These are phyloP conservation scores for Actinidia polygama DNA, from an alignment of 179 eudicot genomes.

Conservation along the genomic window DNA sequence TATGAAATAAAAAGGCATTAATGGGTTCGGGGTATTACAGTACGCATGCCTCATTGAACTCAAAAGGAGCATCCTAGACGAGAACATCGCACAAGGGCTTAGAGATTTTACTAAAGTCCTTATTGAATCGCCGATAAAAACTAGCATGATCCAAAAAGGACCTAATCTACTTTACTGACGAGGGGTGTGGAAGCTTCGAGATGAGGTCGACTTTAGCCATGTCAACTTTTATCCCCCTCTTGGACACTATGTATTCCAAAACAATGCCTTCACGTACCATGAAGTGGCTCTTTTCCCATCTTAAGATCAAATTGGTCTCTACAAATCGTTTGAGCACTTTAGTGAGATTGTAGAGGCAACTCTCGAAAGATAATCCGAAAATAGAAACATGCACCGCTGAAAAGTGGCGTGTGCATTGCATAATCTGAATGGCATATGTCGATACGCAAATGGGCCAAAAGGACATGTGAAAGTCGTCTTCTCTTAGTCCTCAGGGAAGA, in stretches of 20 bases:
- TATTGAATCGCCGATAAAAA: not conserved
- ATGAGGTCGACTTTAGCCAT: conserved; percentile 4
- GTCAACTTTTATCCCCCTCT: conserved; percentile 1
- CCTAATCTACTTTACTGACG: not conserved
- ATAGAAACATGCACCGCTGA: not conserved
- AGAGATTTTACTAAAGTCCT: not conserved
- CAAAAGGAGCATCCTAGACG: not conserved
- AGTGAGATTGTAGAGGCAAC: not conserved
- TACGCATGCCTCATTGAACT: not conserved
- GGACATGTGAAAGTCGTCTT: not conserved
- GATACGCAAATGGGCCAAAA: not conserved
- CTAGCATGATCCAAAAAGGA: not conserved
- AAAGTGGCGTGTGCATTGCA: not conserved
- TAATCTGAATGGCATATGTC: not conserved
- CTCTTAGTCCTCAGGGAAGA: not conserved
- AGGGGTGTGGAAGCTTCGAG: not conserved
- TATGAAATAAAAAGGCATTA: too few relatives aligned
- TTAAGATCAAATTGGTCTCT: not conserved
- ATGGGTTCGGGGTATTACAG: too few relatives aligned
- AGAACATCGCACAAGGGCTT: not conserved
- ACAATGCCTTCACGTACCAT: not conserved
- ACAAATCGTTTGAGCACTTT: not conserved
- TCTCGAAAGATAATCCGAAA: not conserved
- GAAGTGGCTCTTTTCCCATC: not conserved
- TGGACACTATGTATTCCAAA: not conserved